Conservation (phyloP, 2,329 filamentous ascomycete genomes). For the Ascochyta clinopodiicola region DNA sequence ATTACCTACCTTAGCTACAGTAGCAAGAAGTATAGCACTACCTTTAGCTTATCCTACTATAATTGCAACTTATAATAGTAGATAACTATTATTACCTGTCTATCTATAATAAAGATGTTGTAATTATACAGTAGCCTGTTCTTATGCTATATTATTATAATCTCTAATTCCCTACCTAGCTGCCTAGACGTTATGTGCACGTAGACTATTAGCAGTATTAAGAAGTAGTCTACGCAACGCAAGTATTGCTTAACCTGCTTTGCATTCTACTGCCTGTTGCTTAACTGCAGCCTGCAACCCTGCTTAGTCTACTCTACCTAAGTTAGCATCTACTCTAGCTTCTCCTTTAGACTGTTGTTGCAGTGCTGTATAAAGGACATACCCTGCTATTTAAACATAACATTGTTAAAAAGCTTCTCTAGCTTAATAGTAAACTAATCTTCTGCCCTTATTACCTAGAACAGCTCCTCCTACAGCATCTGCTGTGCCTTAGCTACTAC, state of each 20-base stretch:
- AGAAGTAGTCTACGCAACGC: neutral
- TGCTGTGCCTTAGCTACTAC: neutral
- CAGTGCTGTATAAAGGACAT: neutral
- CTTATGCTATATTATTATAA: neutral
- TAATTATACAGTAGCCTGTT: conserved; percentile 28
- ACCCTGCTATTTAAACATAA: neutral
- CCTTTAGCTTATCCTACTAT: conserved; percentile 26
- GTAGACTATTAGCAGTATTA: neutral
- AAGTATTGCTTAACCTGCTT: neutral
- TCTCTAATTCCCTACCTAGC: neutral
- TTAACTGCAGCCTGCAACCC: neutral
- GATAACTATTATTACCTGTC: conserved; percentile 24
- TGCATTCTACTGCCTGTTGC: neutral
- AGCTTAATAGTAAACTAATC: neutral
- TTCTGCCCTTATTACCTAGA: too few species aligned
- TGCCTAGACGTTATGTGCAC: neutral
- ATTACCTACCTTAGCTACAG: conserved; percentile 28
- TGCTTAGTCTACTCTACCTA: neutral
- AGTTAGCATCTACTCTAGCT: neutral
- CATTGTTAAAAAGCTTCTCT: neutral
- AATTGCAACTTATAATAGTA: conserved; percentile 27
- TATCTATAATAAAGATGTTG: conserved; percentile 28
- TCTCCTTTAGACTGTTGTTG: neutral
- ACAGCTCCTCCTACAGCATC: neutral
- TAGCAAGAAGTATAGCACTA: conserved; percentile 31